Evolutionary conservation across 2,329 filamentous ascomycete species (phyloP).

Genomic region (Paraphoma sp.): DNA sequence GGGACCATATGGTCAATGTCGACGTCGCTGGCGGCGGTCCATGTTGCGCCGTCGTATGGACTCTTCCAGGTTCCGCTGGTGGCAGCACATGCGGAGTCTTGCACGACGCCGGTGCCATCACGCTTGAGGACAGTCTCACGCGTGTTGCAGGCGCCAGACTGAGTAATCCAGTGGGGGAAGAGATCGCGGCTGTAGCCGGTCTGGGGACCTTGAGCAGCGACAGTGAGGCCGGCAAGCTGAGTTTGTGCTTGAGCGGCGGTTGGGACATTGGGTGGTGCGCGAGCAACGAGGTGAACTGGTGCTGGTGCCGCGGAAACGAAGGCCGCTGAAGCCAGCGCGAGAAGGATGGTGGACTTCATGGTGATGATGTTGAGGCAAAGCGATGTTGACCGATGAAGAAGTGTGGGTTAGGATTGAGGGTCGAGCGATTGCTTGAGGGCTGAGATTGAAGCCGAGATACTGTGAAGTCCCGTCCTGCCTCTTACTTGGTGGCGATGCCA

Average conservation of each 20-base stretch:
- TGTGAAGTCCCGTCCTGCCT: constrained; percentile 5
- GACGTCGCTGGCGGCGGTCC: constrained; percentile 71
- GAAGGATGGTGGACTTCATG: constrained; percentile 40
- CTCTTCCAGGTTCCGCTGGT: constrained; percentile 73
- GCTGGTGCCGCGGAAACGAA: constrained; percentile 38
- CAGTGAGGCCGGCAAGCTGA: constrained; percentile 65
- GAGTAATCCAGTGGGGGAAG: constrained; percentile 76
- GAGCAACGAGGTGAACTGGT: constrained; percentile 33
- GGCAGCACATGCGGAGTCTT: constrained; percentile 65
- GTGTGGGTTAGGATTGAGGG: not conserved
- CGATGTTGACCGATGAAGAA: not conserved
- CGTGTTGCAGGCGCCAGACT: constrained; percentile 69
- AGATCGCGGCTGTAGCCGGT: constrained; percentile 68
- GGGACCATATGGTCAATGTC: constrained; percentile 88
- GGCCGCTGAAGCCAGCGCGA: constrained; percentile 30
- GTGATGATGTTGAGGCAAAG: not conserved
- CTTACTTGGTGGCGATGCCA: constrained; percentile 7
- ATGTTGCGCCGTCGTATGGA: constrained; percentile 76
- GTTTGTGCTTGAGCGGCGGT: constrained; percentile 62
- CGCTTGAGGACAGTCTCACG: constrained; percentile 75
- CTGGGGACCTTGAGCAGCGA: constrained; percentile 62
- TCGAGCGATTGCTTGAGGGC: not conserved
- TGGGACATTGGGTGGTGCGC: constrained; percentile 68
- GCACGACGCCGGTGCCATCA: constrained; percentile 70
- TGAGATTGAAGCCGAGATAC: constrained; percentile 2